A percentile compares a stretch with the other conserved stretches of the same genome.
These are phyloP conservation scores for Boletus tomentosulus DNA, from an alignment of 768 basidiomycete genomes.

Conservation along the genomic window DNA sequence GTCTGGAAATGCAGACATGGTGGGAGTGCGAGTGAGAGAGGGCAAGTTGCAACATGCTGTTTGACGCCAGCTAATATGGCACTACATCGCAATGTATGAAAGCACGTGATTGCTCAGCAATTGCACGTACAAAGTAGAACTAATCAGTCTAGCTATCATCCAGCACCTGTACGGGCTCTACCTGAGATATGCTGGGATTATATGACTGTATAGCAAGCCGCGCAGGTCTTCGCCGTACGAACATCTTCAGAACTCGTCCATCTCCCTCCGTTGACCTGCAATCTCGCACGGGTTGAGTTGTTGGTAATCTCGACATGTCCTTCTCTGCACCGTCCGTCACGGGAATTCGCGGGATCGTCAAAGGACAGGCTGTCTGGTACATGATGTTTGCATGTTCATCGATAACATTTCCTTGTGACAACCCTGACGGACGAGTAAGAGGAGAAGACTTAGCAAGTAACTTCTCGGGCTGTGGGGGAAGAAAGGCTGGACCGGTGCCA, in stretches of 20 bases:
- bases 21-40: constrained; percentile 18
- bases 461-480: background rate
- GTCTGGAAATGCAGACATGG: constrained; percentile 75
- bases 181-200: background rate
- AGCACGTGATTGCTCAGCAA: constrained; percentile 19
- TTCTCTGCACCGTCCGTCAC: constrained; percentile 18
- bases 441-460: background rate
- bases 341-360: constrained; percentile 15
- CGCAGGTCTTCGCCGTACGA: constrained; percentile 42
- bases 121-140: background rate
- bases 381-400: background rate
- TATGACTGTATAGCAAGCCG: constrained; percentile 29
- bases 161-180: constrained; percentile 9
- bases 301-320: constrained; percentile 19
- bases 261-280: constrained; percentile 25
- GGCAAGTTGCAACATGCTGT: constrained; percentile 9
- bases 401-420: background rate
- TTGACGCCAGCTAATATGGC: background rate
- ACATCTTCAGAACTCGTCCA: constrained; percentile 20
- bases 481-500: background rate
- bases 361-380: constrained; percentile 10
- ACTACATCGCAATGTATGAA: background rate
- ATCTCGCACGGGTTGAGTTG: constrained; percentile 20
- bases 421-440: background rate
- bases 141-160: constrained; percentile 11